Evolutionary conservation across 2,329 filamentous ascomycete genomes (phyloP).

Genomic region (Colletotrichum shisoi): DNA sequence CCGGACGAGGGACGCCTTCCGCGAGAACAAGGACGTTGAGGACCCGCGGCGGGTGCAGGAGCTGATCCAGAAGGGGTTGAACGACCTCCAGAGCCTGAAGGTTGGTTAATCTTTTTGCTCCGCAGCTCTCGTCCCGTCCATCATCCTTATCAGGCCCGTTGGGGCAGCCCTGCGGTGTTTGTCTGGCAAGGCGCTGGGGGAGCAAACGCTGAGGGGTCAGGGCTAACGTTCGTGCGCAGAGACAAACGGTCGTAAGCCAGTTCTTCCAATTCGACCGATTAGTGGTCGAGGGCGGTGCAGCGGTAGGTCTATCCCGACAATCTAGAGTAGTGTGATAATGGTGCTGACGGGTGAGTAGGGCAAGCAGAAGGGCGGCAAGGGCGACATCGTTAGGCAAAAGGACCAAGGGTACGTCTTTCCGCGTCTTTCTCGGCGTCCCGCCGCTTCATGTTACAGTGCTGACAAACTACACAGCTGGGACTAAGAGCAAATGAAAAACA

Average conservation of each 20-base stretch:
- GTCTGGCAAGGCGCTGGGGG: neutral
- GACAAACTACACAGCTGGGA: conserved; percentile 18
- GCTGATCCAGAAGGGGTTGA: conserved; percentile 84
- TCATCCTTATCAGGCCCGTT: too few species aligned
- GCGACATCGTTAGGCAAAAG: conserved; percentile 76
- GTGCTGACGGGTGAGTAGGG: conserved; percentile 57
- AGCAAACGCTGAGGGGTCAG: neutral
- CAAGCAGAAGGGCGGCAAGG: conserved; percentile 72
- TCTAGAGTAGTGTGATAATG: neutral
- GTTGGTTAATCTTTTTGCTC: conserved; percentile 56
- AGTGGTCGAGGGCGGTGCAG: conserved; percentile 88
- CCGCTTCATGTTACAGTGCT: neutral
- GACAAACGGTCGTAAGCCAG: conserved; percentile 92
- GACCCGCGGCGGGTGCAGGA: conserved; percentile 85
- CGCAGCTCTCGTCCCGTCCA: neutral
- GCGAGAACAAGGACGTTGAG: conserved; percentile 75
- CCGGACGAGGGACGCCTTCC: conserved; percentile 88
- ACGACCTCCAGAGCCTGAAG: conserved; percentile 90
- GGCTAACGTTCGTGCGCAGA: conserved; percentile 60
- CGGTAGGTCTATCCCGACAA: conserved; percentile 60
- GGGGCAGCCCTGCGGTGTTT: neutral
- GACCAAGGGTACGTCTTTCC: conserved; percentile 71
- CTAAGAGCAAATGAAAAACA: neutral
- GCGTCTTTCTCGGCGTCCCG: too few species aligned
- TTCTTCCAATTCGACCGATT: conserved; percentile 92